Percentiles rank a stretch among this genome's conserved stretches.
Conservation (phyloP, 192 early-diverging fungal genomes). For the Gryganskiella cystojenkinii region DNA sequence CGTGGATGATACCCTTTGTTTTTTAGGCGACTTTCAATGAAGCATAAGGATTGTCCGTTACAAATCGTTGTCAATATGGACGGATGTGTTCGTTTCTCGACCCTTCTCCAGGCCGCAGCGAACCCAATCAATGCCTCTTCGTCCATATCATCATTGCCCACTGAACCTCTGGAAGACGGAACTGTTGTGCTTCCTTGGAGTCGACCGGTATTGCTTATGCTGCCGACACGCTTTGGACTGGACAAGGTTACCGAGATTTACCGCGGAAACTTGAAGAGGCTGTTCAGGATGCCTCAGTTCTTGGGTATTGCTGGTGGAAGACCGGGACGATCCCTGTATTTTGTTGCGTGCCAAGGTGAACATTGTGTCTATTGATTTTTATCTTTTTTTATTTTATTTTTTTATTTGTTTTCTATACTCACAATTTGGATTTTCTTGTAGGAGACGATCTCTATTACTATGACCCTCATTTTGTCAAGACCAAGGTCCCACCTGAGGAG, state of each 20-base stretch:
- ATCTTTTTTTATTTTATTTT: background rate
- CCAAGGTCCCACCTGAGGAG: slow-evolving; percentile 20
- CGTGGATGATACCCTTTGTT: too few species aligned
- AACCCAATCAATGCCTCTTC: background rate
- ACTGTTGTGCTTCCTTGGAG: slow-evolving; percentile 21
- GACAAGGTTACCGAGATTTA: slow-evolving; percentile 21
- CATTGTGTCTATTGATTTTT: background rate
- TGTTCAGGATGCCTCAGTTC: slow-evolving; percentile 54
- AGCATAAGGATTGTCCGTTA: slow-evolving; percentile 47
- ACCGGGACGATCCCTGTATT: slow-evolving; percentile 51
- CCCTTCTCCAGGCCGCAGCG: slow-evolving; percentile 16
- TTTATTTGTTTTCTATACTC: background rate
- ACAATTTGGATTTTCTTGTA: too few species aligned
- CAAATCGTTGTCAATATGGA: slow-evolving; percentile 41
- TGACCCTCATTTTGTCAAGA: slow-evolving; percentile 55
- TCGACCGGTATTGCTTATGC: slow-evolving; percentile 38
- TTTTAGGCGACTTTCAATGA: slow-evolving; percentile 37
- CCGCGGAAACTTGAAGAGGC: slow-evolving; percentile 24
- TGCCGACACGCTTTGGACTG: slow-evolving; percentile 38
- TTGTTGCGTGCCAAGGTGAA: slow-evolving; percentile 54
- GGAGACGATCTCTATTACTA: slow-evolving; percentile 50
- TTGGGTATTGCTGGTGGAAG: slow-evolving; percentile 56
- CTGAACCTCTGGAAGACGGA: background rate
- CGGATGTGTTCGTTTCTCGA: slow-evolving; percentile 22
- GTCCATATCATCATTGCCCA: background rate